Base-by-base conservation (phyloP, 345 rosid species). In the Ceriops zippeliana region DNA sequence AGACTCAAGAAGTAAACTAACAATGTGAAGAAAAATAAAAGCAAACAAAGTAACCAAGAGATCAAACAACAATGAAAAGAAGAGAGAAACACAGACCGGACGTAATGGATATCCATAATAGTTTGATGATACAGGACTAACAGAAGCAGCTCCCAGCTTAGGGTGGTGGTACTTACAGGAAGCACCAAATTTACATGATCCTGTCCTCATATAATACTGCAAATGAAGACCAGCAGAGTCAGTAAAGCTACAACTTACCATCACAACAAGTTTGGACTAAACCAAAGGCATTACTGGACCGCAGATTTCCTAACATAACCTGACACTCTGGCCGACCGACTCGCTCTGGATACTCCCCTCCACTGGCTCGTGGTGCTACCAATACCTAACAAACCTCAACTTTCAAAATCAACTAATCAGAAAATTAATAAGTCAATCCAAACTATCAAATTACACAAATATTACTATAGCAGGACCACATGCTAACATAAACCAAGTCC, bases 91-190 rank as follows among this genome's bases (percentile, higher is more conserved):
- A 89, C 98, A 76, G 67, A 90, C 98, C 96, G 69, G 89, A 37
- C 98, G 96, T 68, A 90, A 76, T 17, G 99, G 98, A 65, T 87
- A 91, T 64, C 99, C 98, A 75, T 69, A 74, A 76, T 77, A 72
- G 79, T 86, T 95, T 62, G 92, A 70, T 20, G 82, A 35, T 71
- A 85, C 81, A 24, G 83, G 83, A 72, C 71, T 75, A 67, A 68
- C 67, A 67, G 96, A 85, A 80, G 79, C 87, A 68, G 78, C 78
- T 58, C 90, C 93, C 73, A 82, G 93, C 78, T 82, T 87, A 20
- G 98, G 98, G 75, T 95, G 99, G 75, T 90, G 89, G 80, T 85
- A 92, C 81, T 92, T 95, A 79, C 99, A 95, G 60, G 98, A 88
- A 69, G 88, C 85, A 70, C 98, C 99, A 69, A 90, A 95, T 79